A percentile compares a stretch with the other conserved stretches of the same genome.
Evolutionary conservation across 306 rosid species (phyloP).

Genomic region (Glycine soja): DNA sequence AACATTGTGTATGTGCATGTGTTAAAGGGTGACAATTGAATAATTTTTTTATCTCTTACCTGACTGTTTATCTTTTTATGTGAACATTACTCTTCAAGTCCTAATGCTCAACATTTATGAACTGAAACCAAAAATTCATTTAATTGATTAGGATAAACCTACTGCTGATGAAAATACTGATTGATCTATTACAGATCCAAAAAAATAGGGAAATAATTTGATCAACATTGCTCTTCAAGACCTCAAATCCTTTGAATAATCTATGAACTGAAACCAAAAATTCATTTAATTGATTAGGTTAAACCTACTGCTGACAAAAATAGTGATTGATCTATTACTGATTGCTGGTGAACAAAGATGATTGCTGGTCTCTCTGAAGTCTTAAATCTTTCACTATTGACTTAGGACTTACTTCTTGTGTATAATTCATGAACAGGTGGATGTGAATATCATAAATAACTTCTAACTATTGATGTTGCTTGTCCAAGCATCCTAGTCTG

Average conservation of each 20-base stretch:
- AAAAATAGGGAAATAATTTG: neutral
- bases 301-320: conserved; percentile 16
- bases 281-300: neutral
- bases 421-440: neutral
- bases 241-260: neutral
- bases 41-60: neutral
- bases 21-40: too few relatives aligned
- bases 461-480: conserved; percentile 8
- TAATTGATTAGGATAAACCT: neutral
- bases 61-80: neutral
- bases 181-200: neutral
- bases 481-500: conserved; percentile 22
- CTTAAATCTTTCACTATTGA: neutral
- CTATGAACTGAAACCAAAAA: neutral
- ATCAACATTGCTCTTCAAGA: neutral
- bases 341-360: neutral
- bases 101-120: neutral
- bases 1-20: neutral
- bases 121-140: neutral
- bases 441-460: conserved; percentile 15
- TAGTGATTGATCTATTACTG: neutral
- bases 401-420: conserved; percentile 23
- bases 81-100: neutral
- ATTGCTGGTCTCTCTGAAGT: neutral
- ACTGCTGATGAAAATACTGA: conserved; percentile 1